Base-by-base conservation (phyloP, 2,329 filamentous ascomycete species). In the Epichloe hybrida region DNA sequence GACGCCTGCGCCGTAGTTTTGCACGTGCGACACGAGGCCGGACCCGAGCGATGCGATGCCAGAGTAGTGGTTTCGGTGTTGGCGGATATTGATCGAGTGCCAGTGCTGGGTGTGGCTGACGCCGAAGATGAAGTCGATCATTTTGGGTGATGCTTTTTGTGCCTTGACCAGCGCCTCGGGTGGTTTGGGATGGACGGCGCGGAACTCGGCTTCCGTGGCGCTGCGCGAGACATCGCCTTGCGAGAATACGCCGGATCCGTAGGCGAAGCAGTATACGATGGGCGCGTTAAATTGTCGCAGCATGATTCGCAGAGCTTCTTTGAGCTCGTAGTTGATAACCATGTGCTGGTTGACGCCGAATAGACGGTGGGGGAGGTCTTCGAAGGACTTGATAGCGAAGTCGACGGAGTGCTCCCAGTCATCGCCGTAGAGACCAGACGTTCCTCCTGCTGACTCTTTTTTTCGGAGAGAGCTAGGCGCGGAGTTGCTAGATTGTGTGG, bases 91-190 rank as follows among this genome's bases (percentile, higher is more conserved):
- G 54, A 98, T 75, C 36, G 86, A 90, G 69, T 98, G 93, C 88
- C 91, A 98, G 69, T 98, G 93, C 64, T 98, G 86, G 1, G 86
- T 88, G 66, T 95, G 88, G 1, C 87, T 88, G 11, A 97, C 91
- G 27, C 91, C 93, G 64, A 98, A 93, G 58, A 98, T 94, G 65
- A 98, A 95, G 69, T 98, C 93, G 56, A 98, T 95, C 83, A 97
- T 95, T 71, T 96, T 96, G 12, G 88, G 88, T 1, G 83, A 82
- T 34, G 88, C 87, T 60, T 88, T 83, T 67, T 97, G 91, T 57
- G 89, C 86, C 58, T 88, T 87, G 57, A 85, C 74, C 7, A 97
- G 83, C 1, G 88, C 87, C 49, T 81, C 74, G 1, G 89, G 88
- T 1, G 91, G 83, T 54, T 89, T 83, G 6, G 90, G 84, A 62